phyloP scores from a whole-genome alignment of 352 stramenopile species.

The Globisporangium cystogenes region DNA sequence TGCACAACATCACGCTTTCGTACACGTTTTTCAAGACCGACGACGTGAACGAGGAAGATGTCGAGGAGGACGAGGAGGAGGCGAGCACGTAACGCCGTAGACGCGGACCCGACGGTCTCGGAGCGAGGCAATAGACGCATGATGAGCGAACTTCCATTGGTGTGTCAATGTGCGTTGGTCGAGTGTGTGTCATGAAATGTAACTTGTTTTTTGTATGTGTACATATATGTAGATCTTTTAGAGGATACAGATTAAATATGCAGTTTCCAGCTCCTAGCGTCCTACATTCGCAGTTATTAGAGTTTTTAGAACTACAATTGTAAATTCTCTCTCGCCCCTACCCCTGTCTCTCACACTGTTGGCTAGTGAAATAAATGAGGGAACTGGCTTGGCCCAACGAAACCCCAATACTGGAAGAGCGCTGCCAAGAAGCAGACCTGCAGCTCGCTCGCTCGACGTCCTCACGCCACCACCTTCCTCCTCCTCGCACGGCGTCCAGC shows the following conservation, averaged over 20 bases:
- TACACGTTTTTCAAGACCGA: constrained; percentile 99
- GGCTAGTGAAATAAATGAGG: neutral
- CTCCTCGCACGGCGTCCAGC: neutral
- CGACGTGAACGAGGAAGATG: constrained; percentile 89
- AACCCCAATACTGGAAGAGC: neutral
- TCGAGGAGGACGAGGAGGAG: constrained; percentile 64
- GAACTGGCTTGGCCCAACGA: neutral
- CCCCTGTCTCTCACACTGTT: neutral
- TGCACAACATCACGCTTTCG: constrained; percentile 97
- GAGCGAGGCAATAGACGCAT: too few relatives aligned
- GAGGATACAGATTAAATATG: neutral
- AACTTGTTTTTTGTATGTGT: too few relatives aligned
- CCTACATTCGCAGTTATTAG: too few relatives aligned
- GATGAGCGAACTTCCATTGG: too few relatives aligned
- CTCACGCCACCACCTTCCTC: neutral
- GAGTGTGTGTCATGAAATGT: too few relatives aligned
- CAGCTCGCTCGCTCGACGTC: too few relatives aligned
- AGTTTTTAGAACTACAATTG: too few relatives aligned
- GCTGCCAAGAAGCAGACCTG: too few relatives aligned
- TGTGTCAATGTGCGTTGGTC: too few relatives aligned
- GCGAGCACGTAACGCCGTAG: neutral
- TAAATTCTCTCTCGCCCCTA: neutral
- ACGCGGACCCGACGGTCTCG: neutral
- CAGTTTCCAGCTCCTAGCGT: neutral
- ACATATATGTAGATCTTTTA: neutral